Evolutionary conservation across 495 filamentous ascomycete genomes (phyloP), one percentile per base, ranked within the genome.

Genomic region (Lepraria neglecta): DNA sequence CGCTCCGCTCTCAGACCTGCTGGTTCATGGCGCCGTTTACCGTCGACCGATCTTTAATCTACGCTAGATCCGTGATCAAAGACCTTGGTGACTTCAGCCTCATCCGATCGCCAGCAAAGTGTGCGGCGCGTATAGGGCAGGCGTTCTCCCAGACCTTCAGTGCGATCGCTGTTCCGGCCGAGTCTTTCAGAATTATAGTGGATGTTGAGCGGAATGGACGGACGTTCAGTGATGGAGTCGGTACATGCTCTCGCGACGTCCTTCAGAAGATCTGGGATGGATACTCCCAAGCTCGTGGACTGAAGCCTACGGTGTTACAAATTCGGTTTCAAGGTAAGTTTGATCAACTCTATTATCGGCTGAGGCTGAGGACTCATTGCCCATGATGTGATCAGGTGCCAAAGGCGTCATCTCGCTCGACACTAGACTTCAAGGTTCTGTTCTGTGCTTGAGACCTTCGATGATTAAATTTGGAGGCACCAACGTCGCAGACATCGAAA

Each of bases 51-150:
- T 35, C 63, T 1, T 63, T 82, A 0, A 72, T 77, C 0, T 70
- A 76, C 12, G 72, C 82, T 15, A 56, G 69, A 28, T 69, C 63
- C 1, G 79, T 94, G 28, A 87, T 92, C 59, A 66, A 64, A 12
- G 70, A 71, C 3, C 75, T 94, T 0, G 90, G 90, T 0, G 76
- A 85, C 45, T 92, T 94, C 66, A 68, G 71, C 6, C 30, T 72
- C 0, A 87, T 94, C 47, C 73, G 72, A 5, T 85, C 77, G 4
- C 87, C 89, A 0, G 89, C 90, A 1, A 84, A 82, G 60, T 90
- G 87, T 58, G 90, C 90, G 0, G 90, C 90, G 0, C 76, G 89
- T 35, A 91, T 94, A 42, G 90, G 90, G 1, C 90, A 94, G 66
- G 84, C 87, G 0, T 94, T 94, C 56, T 88, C 89, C 0, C 87